These are phyloP conservation scores for Chrysopogon serrulatus DNA, from an alignment of 176 grass and related monocot genomes.

Conservation along the genomic window DNA sequence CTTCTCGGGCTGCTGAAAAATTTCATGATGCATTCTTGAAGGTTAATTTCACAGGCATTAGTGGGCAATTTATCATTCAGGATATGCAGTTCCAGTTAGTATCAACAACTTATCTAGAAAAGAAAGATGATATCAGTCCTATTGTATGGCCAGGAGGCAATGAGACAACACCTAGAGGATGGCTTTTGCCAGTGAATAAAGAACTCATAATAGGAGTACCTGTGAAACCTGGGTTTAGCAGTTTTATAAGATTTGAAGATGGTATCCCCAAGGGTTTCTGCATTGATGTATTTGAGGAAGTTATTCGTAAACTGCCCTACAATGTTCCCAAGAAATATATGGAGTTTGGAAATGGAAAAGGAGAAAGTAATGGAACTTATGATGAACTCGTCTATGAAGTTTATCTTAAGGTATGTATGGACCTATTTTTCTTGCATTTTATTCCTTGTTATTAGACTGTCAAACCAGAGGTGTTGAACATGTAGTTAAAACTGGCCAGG, in stretches of 20 bases:
- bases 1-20: constrained; percentile 34
- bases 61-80: constrained; percentile 44
- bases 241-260: constrained; percentile 33
- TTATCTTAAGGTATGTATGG: constrained; percentile 49
- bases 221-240: constrained; percentile 39
- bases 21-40: constrained; percentile 25
- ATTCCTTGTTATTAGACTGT: not conserved
- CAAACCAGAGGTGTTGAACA: not conserved
- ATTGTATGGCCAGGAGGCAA: constrained; percentile 51
- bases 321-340: not conserved
- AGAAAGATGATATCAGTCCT: not conserved
- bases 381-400: constrained; percentile 69
- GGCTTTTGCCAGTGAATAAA: constrained; percentile 53
- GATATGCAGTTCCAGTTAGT: constrained; percentile 54
- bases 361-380: constrained; percentile 50
- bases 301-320: constrained; percentile 32
- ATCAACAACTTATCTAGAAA: constrained; percentile 32
- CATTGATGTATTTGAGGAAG: constrained; percentile 54
- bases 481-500: not conserved
- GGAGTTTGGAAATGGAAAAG: constrained; percentile 25
- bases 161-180: constrained; percentile 43
- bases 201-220: constrained; percentile 48
- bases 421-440: not conserved
- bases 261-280: constrained; percentile 19
- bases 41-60: constrained; percentile 35